phyloP scores from a whole-genome alignment of 495 filamentous ascomycete species.

The Choiromyces venosus region DNA sequence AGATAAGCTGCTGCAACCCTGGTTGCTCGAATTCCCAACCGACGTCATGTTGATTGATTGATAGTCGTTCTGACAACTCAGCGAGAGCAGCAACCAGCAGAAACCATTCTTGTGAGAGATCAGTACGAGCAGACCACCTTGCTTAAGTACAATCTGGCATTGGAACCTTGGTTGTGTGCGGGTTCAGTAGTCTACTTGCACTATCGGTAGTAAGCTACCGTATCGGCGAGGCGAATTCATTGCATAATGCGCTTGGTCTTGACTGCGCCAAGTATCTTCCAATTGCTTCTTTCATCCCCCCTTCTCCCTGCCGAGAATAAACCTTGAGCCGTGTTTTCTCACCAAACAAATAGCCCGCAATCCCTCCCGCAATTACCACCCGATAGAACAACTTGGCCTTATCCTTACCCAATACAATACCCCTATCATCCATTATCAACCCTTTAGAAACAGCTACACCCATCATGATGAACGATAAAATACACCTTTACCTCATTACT shows the following conservation, averaged over 20 bases:
- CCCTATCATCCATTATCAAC: not conserved
- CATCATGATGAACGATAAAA: not conserved
- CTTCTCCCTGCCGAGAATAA: not conserved
- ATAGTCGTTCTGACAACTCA: not conserved
- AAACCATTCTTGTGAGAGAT: not conserved
- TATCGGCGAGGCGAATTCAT: not conserved
- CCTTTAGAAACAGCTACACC: not conserved
- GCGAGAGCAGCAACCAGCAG: not conserved
- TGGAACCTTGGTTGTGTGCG: not conserved
- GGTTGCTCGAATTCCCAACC: not conserved
- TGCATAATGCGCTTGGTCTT: not conserved
- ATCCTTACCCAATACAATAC: conserved; percentile 6
- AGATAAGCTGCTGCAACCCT: not conserved
- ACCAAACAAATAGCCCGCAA: not conserved
- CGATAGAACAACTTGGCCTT: not conserved
- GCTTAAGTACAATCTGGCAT: not conserved
- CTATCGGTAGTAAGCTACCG: not conserved
- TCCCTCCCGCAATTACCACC: not conserved
- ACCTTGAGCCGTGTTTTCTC: not conserved
- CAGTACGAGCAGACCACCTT: not conserved
- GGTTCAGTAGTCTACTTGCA: not conserved
- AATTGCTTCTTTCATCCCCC: not conserved
- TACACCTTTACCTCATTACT: conserved; percentile 65
- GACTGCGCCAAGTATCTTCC: not conserved
- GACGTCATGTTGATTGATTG: not conserved